Percentiles rank a stretch among this genome's conserved stretches.
phyloP scores from a whole-genome alignment of 768 basidiomycete species.

The Agaricus blazei region DNA sequence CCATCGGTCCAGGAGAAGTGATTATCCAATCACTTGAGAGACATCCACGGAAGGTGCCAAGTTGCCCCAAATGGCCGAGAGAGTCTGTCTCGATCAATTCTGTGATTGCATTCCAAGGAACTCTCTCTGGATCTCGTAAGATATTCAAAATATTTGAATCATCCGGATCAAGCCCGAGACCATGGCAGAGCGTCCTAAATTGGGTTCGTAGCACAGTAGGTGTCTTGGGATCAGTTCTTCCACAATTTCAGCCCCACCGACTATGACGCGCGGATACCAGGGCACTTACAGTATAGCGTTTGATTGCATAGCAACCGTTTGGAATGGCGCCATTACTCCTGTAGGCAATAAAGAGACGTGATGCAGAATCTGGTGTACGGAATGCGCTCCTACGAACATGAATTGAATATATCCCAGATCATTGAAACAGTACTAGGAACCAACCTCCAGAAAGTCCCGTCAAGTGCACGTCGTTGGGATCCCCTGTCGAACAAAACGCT shows the following conservation, averaged over 20 bases:
- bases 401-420: slow-evolving; percentile 41
- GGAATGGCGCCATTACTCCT: slow-evolving; percentile 55
- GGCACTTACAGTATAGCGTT: slow-evolving; percentile 63
- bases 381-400: slow-evolving; percentile 53
- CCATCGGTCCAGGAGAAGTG: slow-evolving; percentile 50
- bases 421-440: no score
- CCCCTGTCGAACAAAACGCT: slow-evolving; percentile 32
- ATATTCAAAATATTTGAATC: slow-evolving; percentile 42
- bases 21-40: slow-evolving; percentile 57
- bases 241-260: slow-evolving; percentile 17
- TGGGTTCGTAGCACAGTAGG: slow-evolving; percentile 53
- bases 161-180: slow-evolving; percentile 50
- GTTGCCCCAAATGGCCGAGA: slow-evolving; percentile 49
- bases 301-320: slow-evolving; percentile 65
- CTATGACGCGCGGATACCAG: neutral
- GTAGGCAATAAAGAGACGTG: slow-evolving; percentile 59
- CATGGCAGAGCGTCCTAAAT: slow-evolving; percentile 56
- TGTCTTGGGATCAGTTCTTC: slow-evolving; percentile 61
- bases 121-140: slow-evolving; percentile 42
- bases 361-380: slow-evolving; percentile 71
- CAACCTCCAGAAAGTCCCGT: slow-evolving; percentile 54
- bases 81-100: slow-evolving; percentile 53
- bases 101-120: slow-evolving; percentile 47
- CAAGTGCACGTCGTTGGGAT: slow-evolving; percentile 56
- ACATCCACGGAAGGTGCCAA: slow-evolving; percentile 67